Evolutionary conservation across 1,284 basidiomycete genomes (phyloP).

Genomic region (Mycena sp.): DNA sequence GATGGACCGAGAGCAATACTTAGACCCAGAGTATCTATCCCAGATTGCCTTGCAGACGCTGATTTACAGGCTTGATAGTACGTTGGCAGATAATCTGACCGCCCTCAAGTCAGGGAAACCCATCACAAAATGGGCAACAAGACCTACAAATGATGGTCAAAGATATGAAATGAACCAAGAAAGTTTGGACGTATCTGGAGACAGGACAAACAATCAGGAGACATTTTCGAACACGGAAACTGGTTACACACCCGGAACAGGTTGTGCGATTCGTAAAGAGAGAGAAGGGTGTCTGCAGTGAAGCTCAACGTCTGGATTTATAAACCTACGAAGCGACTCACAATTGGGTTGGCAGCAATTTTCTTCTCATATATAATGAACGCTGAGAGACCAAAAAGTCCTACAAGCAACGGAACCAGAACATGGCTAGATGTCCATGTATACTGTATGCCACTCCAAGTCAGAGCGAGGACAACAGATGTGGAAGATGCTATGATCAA

Average conservation of each 20-base stretch:
- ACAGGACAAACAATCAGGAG: too few relatives aligned
- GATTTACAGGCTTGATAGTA: conserved; percentile 56
- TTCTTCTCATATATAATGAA: conserved; percentile 44
- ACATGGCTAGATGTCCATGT: conserved; percentile 51
- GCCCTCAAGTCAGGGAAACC: neutral
- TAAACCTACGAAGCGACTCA: too few relatives aligned
- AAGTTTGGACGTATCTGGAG: too few relatives aligned
- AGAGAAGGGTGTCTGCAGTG: too few relatives aligned
- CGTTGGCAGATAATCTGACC: conserved; percentile 34
- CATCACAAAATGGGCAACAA: neutral
- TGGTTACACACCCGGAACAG: too few relatives aligned
- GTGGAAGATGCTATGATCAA: conserved; percentile 46
- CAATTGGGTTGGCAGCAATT: neutral
- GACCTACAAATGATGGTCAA: conserved; percentile 1
- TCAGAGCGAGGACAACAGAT: conserved; percentile 43
- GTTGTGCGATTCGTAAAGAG: too few relatives aligned
- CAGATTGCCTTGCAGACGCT: conserved; percentile 49
- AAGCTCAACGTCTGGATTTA: too few relatives aligned
- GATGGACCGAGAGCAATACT: conserved; percentile 40
- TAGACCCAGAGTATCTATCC: conserved; percentile 49
- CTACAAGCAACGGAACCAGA: conserved; percentile 52
- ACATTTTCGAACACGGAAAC: too few relatives aligned
- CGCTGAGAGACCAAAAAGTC: conserved; percentile 41
- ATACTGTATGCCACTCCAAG: conserved; percentile 49
- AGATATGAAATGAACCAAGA: too few relatives aligned